Evolutionary conservation across 495 filamentous ascomycete species (phyloP).

Genomic region (Apodospora peruviana): DNA sequence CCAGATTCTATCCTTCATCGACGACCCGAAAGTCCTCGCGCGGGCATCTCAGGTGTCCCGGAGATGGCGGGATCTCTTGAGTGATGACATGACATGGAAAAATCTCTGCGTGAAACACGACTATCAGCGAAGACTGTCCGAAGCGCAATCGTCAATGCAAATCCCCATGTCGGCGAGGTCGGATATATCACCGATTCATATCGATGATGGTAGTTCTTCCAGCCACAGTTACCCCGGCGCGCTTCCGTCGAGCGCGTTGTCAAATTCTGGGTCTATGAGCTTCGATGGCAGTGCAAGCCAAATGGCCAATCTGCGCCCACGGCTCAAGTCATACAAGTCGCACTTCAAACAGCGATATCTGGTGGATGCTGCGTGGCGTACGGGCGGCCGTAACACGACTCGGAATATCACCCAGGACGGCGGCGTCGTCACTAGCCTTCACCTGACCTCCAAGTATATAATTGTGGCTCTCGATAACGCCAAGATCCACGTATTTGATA

Average conservation of each 20-base stretch:
- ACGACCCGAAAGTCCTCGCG: conserved; percentile 87
- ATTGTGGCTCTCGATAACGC: conserved; percentile 97
- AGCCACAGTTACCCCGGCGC: conserved; percentile 34
- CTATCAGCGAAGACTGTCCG: conserved; percentile 58
- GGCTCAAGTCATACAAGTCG: conserved; percentile 70
- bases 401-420: conserved; percentile 91
- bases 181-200: conserved; percentile 20
- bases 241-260: conserved; percentile 21
- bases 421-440: conserved; percentile 91
- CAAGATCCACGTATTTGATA: conserved; percentile 96
- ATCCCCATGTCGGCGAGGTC: conserved; percentile 16
- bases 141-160: conserved; percentile 30
- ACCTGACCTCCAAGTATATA: conserved; percentile 92
- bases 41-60: conserved; percentile 88
- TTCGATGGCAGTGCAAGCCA: conserved; percentile 28
- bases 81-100: conserved; percentile 98
- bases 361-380: conserved; percentile 94
- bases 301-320: conserved; percentile 28
- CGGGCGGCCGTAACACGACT: conserved; percentile 71
- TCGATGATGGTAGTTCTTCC: conserved; percentile 18
- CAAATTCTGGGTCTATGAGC: conserved; percentile 26
- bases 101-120: conserved; percentile 90
- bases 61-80: conserved; percentile 86
- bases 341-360: conserved; percentile 97
- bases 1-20: conserved; percentile 87